Conservation (phyloP, 495 filamentous ascomycete genomes). For the Melanomma pulvis-pyrius region DNA sequence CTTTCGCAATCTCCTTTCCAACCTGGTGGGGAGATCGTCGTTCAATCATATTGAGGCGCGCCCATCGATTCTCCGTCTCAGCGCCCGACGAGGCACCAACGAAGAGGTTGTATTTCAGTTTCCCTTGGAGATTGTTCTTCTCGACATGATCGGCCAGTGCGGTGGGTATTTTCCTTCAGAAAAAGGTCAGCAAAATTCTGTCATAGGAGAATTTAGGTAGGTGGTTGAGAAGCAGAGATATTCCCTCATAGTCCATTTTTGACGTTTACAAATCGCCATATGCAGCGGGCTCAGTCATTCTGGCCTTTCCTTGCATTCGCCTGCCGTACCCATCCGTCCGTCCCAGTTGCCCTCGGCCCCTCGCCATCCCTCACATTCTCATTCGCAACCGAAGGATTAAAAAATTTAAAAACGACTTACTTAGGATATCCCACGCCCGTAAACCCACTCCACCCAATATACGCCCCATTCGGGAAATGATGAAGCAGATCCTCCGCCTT, state of each 20-base stretch:
- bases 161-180: constrained; percentile 74
- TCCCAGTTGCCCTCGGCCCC: no score
- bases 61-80: constrained; percentile 92
- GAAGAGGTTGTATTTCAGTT: constrained; percentile 83
- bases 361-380: neutral
- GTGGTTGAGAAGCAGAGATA: no score
- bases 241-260: no score
- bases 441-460: constrained; percentile 89
- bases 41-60: constrained; percentile 83
- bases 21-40: constrained; percentile 85
- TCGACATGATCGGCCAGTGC: constrained; percentile 88
- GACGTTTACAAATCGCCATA: no score
- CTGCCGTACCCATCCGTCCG: no score
- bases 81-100: constrained; percentile 87
- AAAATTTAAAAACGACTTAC: constrained; percentile 49
- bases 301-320: no score
- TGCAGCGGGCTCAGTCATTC: no score
- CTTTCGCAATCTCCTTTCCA: constrained; percentile 87
- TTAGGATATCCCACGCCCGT: constrained; percentile 91
- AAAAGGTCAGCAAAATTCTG: neutral
- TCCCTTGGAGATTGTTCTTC: constrained; percentile 80
- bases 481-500: constrained; percentile 77
- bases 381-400: neutral
- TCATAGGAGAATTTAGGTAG: neutral
- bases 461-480: constrained; percentile 78